These are phyloP conservation scores for Cladosporium velox DNA, from an alignment of 2,329 filamentous ascomycete species.

Conservation along the genomic window DNA sequence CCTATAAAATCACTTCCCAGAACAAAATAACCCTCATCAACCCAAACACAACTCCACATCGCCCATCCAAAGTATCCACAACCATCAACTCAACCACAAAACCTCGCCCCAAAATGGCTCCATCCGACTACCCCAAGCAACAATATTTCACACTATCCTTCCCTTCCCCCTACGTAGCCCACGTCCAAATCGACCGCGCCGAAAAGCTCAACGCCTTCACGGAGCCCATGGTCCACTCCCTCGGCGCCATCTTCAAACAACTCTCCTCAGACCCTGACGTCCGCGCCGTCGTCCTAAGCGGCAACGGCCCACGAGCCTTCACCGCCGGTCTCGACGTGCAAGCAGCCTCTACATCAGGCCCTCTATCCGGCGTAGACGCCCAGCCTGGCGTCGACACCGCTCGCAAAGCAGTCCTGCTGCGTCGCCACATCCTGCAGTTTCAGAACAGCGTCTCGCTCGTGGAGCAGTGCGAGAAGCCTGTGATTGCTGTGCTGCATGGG, in stretches of 20 bases:
- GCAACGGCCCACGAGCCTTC: slow-evolving; percentile 80
- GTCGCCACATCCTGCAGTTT: slow-evolving; percentile 74
- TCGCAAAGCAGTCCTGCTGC: slow-evolving; percentile 45
- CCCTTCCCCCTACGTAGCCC: slow-evolving; percentile 73
- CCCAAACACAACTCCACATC: not conserved
- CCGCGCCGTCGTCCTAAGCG: slow-evolving; percentile 76
- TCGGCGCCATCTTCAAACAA: slow-evolving; percentile 69
- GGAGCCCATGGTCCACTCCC: slow-evolving; percentile 82
- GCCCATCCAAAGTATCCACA: not conserved
- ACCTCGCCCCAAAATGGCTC: slow-evolving; percentile 9
- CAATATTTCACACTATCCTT: slow-evolving; percentile 74
- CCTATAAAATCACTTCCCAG: not conserved
- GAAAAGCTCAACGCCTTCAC: slow-evolving; percentile 86
- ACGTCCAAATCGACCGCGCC: slow-evolving; percentile 88
- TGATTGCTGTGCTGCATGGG: slow-evolving; percentile 79
- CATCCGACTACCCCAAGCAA: slow-evolving; percentile 45
- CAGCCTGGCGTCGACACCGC: slow-evolving; percentile 27
- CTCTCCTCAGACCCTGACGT: slow-evolving; percentile 73
- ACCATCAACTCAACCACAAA: not conserved
- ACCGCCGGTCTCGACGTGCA: slow-evolving; percentile 79
- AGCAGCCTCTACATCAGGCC: slow-evolving; percentile 27
- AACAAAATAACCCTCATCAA: not conserved
- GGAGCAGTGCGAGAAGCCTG: slow-evolving; percentile 87
- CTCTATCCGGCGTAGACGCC: slow-evolving; percentile 2
- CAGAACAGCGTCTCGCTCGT: slow-evolving; percentile 75